Conservation (phyloP, 2,329 filamentous ascomycete genomes). For the Leptographium wingfieldii region DNA sequence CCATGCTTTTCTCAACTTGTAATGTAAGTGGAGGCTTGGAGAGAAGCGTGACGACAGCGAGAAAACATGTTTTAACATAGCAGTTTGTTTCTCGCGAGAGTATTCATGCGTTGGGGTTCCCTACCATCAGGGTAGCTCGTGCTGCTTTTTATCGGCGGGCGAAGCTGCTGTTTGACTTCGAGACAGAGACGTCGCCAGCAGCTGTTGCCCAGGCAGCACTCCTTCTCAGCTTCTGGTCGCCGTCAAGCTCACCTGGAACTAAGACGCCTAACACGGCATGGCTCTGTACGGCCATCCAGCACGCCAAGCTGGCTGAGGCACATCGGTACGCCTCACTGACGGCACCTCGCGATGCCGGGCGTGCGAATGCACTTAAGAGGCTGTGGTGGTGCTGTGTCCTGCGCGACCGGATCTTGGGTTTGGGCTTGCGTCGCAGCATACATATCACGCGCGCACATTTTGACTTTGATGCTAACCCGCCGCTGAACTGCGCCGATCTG, state of each 20-base stretch:
- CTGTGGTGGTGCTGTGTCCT: conserved; percentile 44
- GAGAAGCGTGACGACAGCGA: neutral
- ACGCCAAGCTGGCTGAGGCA: conserved; percentile 11
- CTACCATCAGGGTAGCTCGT: conserved; percentile 7
- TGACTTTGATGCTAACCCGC: conserved; percentile 25
- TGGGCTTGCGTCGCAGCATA: conserved; percentile 36
- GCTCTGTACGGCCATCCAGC: conserved; percentile 12
- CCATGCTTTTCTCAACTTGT: conserved; percentile 26
- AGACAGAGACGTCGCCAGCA: conserved; percentile 28
- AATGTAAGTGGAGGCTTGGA: neutral
- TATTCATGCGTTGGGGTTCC: conserved; percentile 10
- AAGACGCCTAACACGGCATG: conserved; percentile 12
- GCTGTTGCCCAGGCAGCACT: conserved; percentile 28
- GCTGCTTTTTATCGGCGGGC: conserved; percentile 10
- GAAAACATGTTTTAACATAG: neutral
- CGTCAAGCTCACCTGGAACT: neutral
- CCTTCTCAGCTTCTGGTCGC: conserved; percentile 29
- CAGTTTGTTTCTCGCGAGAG: conserved; percentile 9
- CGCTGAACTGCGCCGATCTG: conserved; percentile 24
- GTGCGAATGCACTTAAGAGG: conserved; percentile 27
- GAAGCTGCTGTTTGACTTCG: conserved; percentile 28
- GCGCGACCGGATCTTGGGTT: conserved; percentile 35
- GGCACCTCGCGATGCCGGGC: conserved; percentile 13
- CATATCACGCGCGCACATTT: conserved; percentile 35
- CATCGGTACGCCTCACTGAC: conserved; percentile 10